These are phyloP conservation scores for Aspergillus sclerotiicarbonarius DNA, from an alignment of 495 filamentous ascomycete species.

Conservation along the genomic window DNA sequence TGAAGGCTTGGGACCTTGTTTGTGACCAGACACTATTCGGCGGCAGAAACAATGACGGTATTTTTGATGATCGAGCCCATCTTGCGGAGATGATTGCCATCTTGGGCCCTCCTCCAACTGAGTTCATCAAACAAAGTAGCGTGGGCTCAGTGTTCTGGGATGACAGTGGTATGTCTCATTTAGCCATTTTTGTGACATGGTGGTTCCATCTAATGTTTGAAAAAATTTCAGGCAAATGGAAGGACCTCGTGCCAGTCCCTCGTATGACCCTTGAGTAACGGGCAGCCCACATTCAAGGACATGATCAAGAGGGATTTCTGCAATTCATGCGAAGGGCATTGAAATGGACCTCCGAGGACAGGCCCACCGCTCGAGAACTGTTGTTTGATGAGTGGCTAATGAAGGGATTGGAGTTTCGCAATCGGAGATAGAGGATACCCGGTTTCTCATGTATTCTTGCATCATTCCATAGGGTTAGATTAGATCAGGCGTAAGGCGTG, in stretches of 20 bases:
- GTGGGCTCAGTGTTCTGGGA: slow-evolving; percentile 23
- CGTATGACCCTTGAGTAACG: slow-evolving; percentile 16
- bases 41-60: slow-evolving; percentile 15
- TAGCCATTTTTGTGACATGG: not conserved
- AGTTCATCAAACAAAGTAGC: slow-evolving; percentile 29
- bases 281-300: slow-evolving; percentile 20
- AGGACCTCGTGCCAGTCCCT: slow-evolving; percentile 18
- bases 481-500: too few relatives aligned
- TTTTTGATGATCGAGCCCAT: slow-evolving; percentile 28
- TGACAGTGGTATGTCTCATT: not conserved
- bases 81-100: slow-evolving; percentile 40
- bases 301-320: slow-evolving; percentile 40
- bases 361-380: slow-evolving; percentile 39
- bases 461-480: too few relatives aligned
- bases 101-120: slow-evolving; percentile 37
- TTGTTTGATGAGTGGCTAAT: slow-evolving; percentile 42
- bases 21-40: slow-evolving; percentile 14
- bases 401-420: slow-evolving; percentile 13
- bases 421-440: not conserved
- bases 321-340: slow-evolving; percentile 40
- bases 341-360: slow-evolving; percentile 41
- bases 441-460: not conserved
- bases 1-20: slow-evolving; percentile 22
- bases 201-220: not conserved
- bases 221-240: slow-evolving; percentile 22